These are phyloP conservation scores for Fusarium verrucosum DNA, from an alignment of 2,329 filamentous ascomycete species.

Conservation along the genomic window DNA sequence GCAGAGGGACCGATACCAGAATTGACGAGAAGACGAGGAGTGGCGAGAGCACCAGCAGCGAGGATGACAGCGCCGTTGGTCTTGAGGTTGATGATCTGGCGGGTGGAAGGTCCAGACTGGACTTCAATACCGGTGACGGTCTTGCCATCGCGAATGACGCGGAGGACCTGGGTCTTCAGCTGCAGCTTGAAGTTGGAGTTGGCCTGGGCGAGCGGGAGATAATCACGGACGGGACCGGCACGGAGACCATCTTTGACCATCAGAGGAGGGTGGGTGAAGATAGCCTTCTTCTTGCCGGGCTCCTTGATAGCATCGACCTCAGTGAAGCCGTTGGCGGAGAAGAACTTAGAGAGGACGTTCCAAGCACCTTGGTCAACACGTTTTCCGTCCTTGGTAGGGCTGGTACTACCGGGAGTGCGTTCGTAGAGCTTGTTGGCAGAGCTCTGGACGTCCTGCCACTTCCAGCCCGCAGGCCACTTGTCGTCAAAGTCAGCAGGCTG, in stretches of 20 bases:
- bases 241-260: constrained; percentile 69
- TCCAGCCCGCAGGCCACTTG: constrained; percentile 78
- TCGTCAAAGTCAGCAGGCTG: constrained; percentile 73
- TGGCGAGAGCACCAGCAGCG: constrained; percentile 74
- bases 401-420: constrained; percentile 75
- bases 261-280: constrained; percentile 67
- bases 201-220: constrained; percentile 68
- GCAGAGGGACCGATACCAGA: constrained; percentile 70
- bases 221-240: constrained; percentile 75
- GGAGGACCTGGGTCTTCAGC: constrained; percentile 72
- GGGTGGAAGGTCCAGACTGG: constrained; percentile 64
- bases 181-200: constrained; percentile 73
- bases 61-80: constrained; percentile 63
- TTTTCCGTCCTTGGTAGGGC: constrained; percentile 72
- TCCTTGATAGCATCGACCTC: constrained; percentile 67
- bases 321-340: constrained; percentile 69
- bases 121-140: constrained; percentile 74
- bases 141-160: constrained; percentile 70
- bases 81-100: constrained; percentile 42
- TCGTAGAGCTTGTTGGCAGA: constrained; percentile 71
- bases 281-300: constrained; percentile 71
- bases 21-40: constrained; percentile 70
- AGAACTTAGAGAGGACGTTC: constrained; percentile 67
- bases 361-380: constrained; percentile 75
- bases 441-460: constrained; percentile 61